A percentile compares a stretch with the other conserved stretches of the same genome.
phyloP scores from a whole-genome alignment of 1,139 yeast genomes.

The Taphrina deformans region DNA sequence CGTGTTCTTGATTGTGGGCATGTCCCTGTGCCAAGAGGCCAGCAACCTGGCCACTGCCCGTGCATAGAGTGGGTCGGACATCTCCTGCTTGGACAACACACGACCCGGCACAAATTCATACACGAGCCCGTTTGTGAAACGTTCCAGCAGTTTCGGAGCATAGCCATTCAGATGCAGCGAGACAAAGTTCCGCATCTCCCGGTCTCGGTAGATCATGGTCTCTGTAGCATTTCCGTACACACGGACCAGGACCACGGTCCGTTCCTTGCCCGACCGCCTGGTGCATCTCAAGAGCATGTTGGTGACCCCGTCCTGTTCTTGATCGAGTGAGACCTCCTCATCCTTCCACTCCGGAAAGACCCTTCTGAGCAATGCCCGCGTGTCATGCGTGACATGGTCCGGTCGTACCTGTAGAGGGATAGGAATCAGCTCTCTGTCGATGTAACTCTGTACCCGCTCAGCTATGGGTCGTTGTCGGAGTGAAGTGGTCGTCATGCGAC shows the following conservation, averaged over 20 bases:
- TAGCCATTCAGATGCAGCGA: conserved; percentile 60
- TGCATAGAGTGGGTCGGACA: conserved; percentile 40
- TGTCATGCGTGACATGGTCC: conserved; percentile 7
- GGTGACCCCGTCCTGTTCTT: conserved; percentile 76
- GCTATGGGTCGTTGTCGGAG: conserved; percentile 7
- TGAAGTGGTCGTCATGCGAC: neutral
- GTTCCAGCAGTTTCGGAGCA: conserved; percentile 69
- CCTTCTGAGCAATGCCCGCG: conserved; percentile 24
- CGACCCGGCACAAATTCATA: conserved; percentile 71
- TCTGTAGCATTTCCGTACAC: conserved; percentile 77
- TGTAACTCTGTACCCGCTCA: conserved; percentile 19
- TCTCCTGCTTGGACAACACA: conserved; percentile 39
- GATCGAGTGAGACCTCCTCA: conserved; percentile 41
- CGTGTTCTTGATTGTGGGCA: conserved; percentile 14
- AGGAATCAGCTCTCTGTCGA: conserved; percentile 13
- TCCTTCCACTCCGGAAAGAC: conserved; percentile 37
- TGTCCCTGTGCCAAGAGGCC: conserved; percentile 64
- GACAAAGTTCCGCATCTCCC: conserved; percentile 72
- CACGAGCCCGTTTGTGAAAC: conserved; percentile 71
- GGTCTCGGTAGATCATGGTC: conserved; percentile 69
- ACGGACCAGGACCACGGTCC: conserved; percentile 58
- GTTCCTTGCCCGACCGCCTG: conserved; percentile 39
- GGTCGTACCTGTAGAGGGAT: neutral
- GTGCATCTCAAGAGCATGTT: conserved; percentile 46
- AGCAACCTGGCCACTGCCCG: conserved; percentile 66